These are phyloP conservation scores for Penicillium herquei DNA, from an alignment of 495 filamentous ascomycete genomes.

Conservation along the genomic window DNA sequence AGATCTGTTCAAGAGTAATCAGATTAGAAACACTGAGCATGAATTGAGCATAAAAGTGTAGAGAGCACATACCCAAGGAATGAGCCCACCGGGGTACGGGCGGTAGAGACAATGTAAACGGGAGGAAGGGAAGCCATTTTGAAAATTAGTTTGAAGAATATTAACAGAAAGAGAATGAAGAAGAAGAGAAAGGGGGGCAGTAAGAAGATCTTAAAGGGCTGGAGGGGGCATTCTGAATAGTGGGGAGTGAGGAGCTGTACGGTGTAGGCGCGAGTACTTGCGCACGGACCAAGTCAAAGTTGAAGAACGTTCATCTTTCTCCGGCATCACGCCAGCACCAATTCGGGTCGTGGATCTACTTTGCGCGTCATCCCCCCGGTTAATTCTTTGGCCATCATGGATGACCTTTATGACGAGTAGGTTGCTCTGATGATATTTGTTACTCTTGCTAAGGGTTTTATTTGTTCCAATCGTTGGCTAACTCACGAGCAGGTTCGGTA, in stretches of 20 bases:
- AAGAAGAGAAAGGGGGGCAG: constrained; percentile 1
- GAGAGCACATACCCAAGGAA: constrained; percentile 74
- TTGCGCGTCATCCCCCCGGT: constrained; percentile 5
- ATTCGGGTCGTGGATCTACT: constrained; percentile 13
- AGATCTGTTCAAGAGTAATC: constrained; percentile 50
- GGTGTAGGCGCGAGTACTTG: constrained; percentile 33
- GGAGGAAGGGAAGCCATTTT: constrained; percentile 61
- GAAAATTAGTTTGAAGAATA: not conserved
- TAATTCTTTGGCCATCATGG: constrained; percentile 52
- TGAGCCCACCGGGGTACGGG: constrained; percentile 85
- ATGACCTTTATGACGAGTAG: constrained; percentile 84
- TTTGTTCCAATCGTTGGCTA: not conserved
- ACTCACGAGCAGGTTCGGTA: constrained; percentile 69
- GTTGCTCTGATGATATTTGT: constrained; percentile 7
- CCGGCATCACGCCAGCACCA: constrained; percentile 23
- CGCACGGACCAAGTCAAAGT: constrained; percentile 28
- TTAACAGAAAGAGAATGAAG: not conserved
- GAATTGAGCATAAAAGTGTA: not conserved
- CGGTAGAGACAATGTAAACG: constrained; percentile 93
- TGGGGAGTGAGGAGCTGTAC: constrained; percentile 32
- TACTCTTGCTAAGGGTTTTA: not conserved
- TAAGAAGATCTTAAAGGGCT: constrained; percentile 4
- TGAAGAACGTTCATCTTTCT: constrained; percentile 18
- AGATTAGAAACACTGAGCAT: not conserved
- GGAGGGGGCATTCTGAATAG: constrained; percentile 11